Conservation (phyloP, 2,329 filamentous ascomycete genomes). For the Rutstroemia sp. region DNA sequence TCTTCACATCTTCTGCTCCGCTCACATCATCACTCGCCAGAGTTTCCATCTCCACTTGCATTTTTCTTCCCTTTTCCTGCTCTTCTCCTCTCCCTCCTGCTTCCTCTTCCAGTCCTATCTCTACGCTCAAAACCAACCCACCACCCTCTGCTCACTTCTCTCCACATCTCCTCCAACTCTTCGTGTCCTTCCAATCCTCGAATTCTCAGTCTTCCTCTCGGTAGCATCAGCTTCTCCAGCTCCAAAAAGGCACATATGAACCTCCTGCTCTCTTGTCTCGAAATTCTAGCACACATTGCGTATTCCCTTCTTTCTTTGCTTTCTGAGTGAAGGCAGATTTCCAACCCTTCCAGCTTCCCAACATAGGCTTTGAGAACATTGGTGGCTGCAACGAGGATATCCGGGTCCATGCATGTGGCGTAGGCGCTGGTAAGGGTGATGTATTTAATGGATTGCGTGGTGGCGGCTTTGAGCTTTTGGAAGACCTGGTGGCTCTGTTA, state of each 20-base stretch:
- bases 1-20: no score
- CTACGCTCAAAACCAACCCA: neutral
- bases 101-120: neutral
- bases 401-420: neutral
- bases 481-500: neutral
- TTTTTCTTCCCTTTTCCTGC: neutral
- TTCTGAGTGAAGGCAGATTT: neutral
- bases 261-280: neutral
- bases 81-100: neutral
- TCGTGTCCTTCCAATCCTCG: neutral
- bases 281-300: neutral
- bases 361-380: conserved; percentile 3
- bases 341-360: neutral
- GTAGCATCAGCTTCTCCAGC: neutral
- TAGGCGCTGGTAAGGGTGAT: neutral
- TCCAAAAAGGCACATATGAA: conserved; percentile 3
- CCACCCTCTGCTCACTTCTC: conserved; percentile 5
- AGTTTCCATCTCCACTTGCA: no score
- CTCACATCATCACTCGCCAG: no score
- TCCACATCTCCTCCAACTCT: conserved; percentile 3
- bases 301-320: neutral
- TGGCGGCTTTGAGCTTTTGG: neutral
- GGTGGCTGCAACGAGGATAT: conserved; percentile 6
- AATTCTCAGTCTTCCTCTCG: neutral
- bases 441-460: neutral